Base-by-base conservation (phyloP, 2,329 filamentous ascomycete genomes). In the Colletotrichum horii region DNA sequence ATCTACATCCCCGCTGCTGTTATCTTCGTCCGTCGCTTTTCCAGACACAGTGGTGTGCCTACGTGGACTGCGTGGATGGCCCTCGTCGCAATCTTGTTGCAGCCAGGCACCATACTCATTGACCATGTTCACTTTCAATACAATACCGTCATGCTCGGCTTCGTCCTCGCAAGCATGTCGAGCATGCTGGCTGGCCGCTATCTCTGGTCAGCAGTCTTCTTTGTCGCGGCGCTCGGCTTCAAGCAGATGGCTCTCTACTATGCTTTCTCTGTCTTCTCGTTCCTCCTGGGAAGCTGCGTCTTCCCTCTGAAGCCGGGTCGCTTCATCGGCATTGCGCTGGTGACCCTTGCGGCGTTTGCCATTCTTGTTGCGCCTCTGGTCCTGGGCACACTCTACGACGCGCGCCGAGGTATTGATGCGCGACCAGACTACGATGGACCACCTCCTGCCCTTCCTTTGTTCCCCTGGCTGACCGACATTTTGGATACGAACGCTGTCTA, bases 171-270 rank as follows among this genome's bases (percentile, higher is more conserved):
- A 1, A 95, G 94, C 80, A 92, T 98, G 87, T 97, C 96, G 56
- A 97, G 94, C 83, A 94, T 98, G 86, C 85, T 98, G 66, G 95
- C 96, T 4, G 95, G 95, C 6, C 91, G 96, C 65, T 93, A 93
- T 80, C 90, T 97, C 77, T 98, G 96, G 96, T 92, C 95, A 30
- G 96, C 95, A 77, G 91, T 98, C 75, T 98, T 98, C 87, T 99
- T 99, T 80, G 97, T 99, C 8, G 92, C 91, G 19, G 95, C 96
- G 4, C 88, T 99, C n/a, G 95, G 95, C 8, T 99, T 98, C 89
- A 99, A 99, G 88, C 97, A 99, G 84, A 99, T 99, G 97, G 96
- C 96, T 1, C 89, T 99, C 19, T 99, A 98, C 87, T 99, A 98
- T 84, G 96, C 97, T 4, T 96, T 97, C 16, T 93, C 94, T 24